Evolutionary conservation across 2,329 filamentous ascomycete genomes (phyloP).

Genomic region (Paraphaeosphaeria minitans): DNA sequence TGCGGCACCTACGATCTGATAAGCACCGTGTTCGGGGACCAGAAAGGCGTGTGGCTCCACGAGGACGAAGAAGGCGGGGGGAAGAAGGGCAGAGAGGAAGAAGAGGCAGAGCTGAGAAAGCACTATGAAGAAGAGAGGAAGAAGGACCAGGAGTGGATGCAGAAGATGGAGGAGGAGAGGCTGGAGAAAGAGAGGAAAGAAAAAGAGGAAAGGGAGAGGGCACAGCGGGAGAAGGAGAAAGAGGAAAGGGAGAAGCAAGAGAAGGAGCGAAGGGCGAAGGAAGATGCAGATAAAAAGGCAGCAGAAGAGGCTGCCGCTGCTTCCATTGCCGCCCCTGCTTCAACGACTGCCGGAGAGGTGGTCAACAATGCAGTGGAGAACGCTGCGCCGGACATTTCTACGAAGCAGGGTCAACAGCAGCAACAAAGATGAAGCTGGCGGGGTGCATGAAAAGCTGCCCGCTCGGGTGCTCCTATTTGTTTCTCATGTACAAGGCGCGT

Average conservation of each 20-base stretch:
- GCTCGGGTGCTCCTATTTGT: neutral
- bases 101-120: conserved; percentile 19
- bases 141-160: conserved; percentile 18
- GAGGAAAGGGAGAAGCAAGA: conserved; percentile 7
- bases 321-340: neutral
- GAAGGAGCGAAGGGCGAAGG: conserved; percentile 13
- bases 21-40: conserved; percentile 56
- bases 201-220: conserved; percentile 18
- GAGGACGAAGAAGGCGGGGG: conserved; percentile 28
- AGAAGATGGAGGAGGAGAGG: conserved; percentile 29
- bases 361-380: neutral
- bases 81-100: conserved; percentile 20
- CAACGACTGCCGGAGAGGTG: neutral
- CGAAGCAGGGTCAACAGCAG: neutral
- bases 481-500: too few species aligned
- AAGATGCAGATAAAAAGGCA: conserved; percentile 11
- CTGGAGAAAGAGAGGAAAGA: conserved; percentile 15
- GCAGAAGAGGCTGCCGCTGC: neutral
- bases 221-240: conserved; percentile 15
- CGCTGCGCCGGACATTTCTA: neutral
- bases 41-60: conserved; percentile 48
- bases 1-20: conserved; percentile 44
- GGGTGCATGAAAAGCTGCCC: neutral
- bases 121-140: conserved; percentile 19
- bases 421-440: neutral